Percentiles rank a stretch among this genome's conserved stretches.
These are phyloP conservation scores for Eleusine indica DNA, from an alignment of 176 grass and related monocot genomes.

Conservation along the genomic window DNA sequence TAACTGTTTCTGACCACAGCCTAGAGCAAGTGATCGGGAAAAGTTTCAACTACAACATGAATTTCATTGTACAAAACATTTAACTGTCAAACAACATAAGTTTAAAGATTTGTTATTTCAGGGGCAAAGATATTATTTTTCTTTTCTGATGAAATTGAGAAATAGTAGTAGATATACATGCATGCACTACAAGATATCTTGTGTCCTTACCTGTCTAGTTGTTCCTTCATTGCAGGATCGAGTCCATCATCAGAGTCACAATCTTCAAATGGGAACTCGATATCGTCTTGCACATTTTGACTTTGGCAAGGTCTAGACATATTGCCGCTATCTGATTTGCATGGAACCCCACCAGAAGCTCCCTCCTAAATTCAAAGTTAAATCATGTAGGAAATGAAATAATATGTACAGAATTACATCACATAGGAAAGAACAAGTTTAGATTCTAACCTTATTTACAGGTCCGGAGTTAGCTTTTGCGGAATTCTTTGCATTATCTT, in stretches of 20 bases:
- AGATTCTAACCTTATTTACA: constrained; percentile 61
- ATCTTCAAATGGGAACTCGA: constrained; percentile 84
- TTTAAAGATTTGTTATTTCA: not conserved
- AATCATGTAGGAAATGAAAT: constrained; percentile 36
- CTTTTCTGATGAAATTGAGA: not conserved
- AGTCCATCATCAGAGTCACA: constrained; percentile 87
- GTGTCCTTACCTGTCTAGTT: constrained; percentile 86
- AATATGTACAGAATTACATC: constrained; percentile 20
- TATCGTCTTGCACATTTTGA: constrained; percentile 59
- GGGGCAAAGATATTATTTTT: not conserved
- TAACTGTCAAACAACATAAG: not conserved
- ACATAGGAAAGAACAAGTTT: constrained; percentile 3
- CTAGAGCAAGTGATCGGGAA: not conserved
- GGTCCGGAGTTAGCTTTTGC: constrained; percentile 49
- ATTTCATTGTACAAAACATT: not conserved
- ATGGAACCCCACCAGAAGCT: constrained; percentile 38
- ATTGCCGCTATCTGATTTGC: constrained; percentile 51
- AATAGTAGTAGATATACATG: constrained; percentile 18
- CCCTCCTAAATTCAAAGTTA: constrained; percentile 53
- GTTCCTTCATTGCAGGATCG: constrained; percentile 96
- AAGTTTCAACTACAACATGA: constrained; percentile 1
- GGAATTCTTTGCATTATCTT: constrained; percentile 71
- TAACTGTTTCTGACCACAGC: constrained; percentile 3
- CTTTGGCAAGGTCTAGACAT: constrained; percentile 63
- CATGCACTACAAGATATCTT: constrained; percentile 5